Conservation (phyloP, 306 rosid species). For the Gastrolobium villosum region DNA sequence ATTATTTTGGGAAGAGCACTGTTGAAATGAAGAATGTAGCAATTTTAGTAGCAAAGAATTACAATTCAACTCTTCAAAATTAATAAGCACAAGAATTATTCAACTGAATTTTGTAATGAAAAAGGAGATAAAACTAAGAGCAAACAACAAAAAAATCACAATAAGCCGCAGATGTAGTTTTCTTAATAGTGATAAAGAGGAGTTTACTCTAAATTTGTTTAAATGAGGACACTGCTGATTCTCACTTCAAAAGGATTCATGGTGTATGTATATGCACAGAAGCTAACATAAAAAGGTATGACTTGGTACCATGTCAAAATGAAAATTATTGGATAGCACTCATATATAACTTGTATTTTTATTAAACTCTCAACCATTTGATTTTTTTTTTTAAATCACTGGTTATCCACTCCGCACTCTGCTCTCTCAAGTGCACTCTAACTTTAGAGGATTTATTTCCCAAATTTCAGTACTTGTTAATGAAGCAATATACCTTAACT, state of each 20-base stretch:
- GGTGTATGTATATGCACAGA: conserved; percentile 7
- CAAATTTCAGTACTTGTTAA: background rate
- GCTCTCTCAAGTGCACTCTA: background rate
- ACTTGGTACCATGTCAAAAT: background rate
- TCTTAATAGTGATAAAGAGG: background rate
- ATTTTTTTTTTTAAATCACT: background rate
- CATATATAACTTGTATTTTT: background rate
- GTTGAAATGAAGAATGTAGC: conserved; percentile 50
- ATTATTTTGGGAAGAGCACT: conserved; percentile 96
- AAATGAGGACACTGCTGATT: background rate
- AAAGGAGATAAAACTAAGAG: conserved; percentile 12
- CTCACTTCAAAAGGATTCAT: conserved; percentile 22
- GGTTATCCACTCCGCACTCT: background rate
- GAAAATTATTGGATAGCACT: background rate
- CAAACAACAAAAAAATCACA: conserved; percentile 28
- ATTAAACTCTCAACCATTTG: too few relatives aligned
- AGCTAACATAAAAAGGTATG: background rate
- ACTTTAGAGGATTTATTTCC: background rate
- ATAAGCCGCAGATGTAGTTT: conserved; percentile 23
- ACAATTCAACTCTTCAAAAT: conserved; percentile 30
- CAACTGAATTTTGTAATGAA: background rate
- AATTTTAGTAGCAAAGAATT: conserved; percentile 40
- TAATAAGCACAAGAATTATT: background rate
- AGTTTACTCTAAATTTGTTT: conserved; percentile 6
- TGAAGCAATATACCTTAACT: background rate